Evolutionary conservation across 1,284 basidiomycete genomes (phyloP), one percentile per base, ranked within the genome.

Genomic region (Sparassis latifolia): DNA sequence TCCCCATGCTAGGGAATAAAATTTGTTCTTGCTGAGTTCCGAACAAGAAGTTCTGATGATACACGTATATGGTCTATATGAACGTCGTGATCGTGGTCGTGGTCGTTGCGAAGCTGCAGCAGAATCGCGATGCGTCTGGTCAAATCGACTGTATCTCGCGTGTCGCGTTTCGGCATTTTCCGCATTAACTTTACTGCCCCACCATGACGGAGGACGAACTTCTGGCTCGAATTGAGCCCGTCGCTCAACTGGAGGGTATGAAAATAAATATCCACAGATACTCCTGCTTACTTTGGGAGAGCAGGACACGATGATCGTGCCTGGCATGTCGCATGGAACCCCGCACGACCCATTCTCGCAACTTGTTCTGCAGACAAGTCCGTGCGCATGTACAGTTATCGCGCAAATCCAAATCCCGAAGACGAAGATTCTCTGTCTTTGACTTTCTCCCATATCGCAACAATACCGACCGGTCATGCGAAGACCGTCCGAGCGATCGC

Each of bases 351-450:
- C 0, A 66, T 96, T 10, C 74, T 99, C 10, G 94, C 96, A 0
- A 92, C 93, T 4, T 98, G 95, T 66, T 97, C 95, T 2, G 85
- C 90, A 5, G 96, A 99, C 70, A 96, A 93, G 68, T 84, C 91
- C 2, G 89, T 98, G 51, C 79, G 92, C 41, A 69, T 99, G 50
- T 96, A 91, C 66, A 74, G 75, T 30, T 97, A 95, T 70, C 68
- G 69, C 31, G 57, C 68, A 9, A 55, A 58, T 33, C 27, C 39
- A 42, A 52, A 62, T 10, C 47, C 63, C 12, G 63, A 70, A 33
- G 47, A 44, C 33, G 31, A 48, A 3, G 57, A 63, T 2, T 43
- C 53, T 4, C 54, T 56, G n/a, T 50, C 64, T 51, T 56, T 71
- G 0, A 60, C 58, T 3, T 89, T 92, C 66, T 66, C 73, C 9